A percentile compares a stretch with the other conserved stretches of the same genome.
Evolutionary conservation across 148 eudicot species (phyloP).

Genomic region (Rhododendron mucronatum): DNA sequence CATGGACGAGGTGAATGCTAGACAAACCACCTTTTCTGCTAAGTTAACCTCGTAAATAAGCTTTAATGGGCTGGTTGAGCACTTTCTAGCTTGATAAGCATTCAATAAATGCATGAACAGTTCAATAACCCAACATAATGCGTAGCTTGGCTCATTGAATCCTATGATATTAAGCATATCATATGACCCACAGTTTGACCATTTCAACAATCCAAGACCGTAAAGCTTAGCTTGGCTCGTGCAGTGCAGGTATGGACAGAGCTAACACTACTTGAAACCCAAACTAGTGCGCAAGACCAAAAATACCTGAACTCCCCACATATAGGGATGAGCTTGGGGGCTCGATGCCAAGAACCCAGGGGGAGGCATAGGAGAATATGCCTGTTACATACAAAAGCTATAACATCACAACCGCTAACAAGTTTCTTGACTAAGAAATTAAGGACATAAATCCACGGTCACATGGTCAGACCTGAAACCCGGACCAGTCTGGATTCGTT

Average conservation of each 20-base stretch:
- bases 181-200: too few relatives aligned
- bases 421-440: slow-evolving; percentile 5
- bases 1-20: neutral
- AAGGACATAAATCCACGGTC: neutral
- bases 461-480: slow-evolving; percentile 72
- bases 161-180: too few relatives aligned
- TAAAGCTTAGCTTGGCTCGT: neutral
- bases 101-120: neutral
- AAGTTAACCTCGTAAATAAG: neutral
- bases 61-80: neutral
- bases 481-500: slow-evolving; percentile 85
- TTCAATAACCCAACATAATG: neutral
- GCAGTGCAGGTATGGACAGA: neutral
- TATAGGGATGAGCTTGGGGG: slow-evolving; percentile 95
- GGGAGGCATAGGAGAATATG: slow-evolving; percentile 54
- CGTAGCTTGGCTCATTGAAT: neutral
- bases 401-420: neutral
- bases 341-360: slow-evolving; percentile 79
- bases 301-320: slow-evolving; percentile 99
- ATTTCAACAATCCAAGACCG: too few relatives aligned
- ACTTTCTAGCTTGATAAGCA: neutral
- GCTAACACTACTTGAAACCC: neutral
- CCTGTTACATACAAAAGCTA: slow-evolving; percentile 42
- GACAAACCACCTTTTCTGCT: neutral
- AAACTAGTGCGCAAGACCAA: neutral